phyloP scores from a whole-genome alignment of 129 eudicot genomes.

The Flaveria bidentis region DNA sequence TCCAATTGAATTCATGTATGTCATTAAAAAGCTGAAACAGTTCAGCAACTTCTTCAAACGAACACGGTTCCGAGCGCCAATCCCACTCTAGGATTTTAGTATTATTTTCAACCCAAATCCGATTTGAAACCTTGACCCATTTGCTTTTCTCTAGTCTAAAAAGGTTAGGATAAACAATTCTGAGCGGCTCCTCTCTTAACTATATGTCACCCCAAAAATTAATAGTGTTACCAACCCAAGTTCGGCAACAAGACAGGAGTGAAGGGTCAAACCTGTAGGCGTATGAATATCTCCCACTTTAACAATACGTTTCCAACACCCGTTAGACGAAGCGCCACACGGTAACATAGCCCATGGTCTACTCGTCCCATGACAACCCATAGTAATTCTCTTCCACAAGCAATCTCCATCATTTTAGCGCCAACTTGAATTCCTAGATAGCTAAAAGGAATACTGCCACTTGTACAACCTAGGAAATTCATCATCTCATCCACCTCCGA shows the following conservation, averaged over 20 bases:
- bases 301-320: too few relatives aligned
- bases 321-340: too few relatives aligned
- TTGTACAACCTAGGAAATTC: too few relatives aligned
- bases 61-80: neutral
- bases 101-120: neutral
- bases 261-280: neutral
- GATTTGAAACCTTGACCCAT: neutral
- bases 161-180: neutral
- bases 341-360: too few relatives aligned
- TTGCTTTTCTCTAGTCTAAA: too few relatives aligned
- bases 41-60: neutral
- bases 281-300: neutral
- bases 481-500: too few relatives aligned
- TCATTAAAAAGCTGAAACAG: neutral
- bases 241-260: neutral
- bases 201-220: neutral
- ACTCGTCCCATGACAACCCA: too few relatives aligned
- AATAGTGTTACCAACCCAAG: neutral
- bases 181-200: neutral
- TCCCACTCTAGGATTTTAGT: neutral
- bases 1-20: neutral
- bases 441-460: too few relatives aligned
- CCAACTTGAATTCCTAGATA: too few relatives aligned
- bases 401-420: too few relatives aligned
- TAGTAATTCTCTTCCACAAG: too few relatives aligned